Evolutionary conservation across 2,329 filamentous ascomycete species (phyloP), one percentile per base, ranked within the genome.

Genomic region (Dendrostoma leiphaemia): DNA sequence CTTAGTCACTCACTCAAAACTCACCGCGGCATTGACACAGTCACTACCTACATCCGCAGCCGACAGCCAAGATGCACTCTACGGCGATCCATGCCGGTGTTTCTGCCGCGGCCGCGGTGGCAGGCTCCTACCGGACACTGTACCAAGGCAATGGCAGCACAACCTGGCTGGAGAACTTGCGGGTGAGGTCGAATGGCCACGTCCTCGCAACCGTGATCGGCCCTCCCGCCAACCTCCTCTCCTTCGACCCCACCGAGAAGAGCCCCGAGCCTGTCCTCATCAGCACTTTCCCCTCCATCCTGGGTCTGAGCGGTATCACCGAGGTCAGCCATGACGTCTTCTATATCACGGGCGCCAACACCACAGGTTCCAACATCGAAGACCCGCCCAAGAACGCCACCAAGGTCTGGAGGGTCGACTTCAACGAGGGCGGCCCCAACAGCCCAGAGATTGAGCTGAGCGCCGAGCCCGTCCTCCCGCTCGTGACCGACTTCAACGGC

Each of bases 261-360:
- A 26, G 38, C 21, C 46, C 46, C 23, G 32, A 48, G 23, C 8
- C 46, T 17, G 47, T 49, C 34, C 23, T 49, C 24, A 40, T 40
- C 24, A 24, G 34, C 6, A 48, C 28, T 6, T 48, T 48, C 15
- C 46, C 46, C n/a, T 40, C 34, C 24, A 28, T 49, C 24, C 23
- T 41, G 26, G 47, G 47, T 19, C 34, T 49, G 34, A 41, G n/a
- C 24, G 47, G 47, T 4, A 41, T 49, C 15, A 49, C 47, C 47
- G 47, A 49, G 34, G 47, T 32, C 26, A 29, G n/a, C 6, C 47
- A 28, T 24, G 47, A 49, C 17, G 47, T 49, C 3, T 49, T 49
- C 24, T 38, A 40, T n/a, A 41, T 49, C 26, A 49, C 47, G 12
- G 47, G 47, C 35, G 34, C 47, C 23, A 49, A 49, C n/a, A 49